These are phyloP conservation scores for Eimeria sp. DNA, from an alignment of 169 alveolate species.

Conservation along the genomic window DNA sequence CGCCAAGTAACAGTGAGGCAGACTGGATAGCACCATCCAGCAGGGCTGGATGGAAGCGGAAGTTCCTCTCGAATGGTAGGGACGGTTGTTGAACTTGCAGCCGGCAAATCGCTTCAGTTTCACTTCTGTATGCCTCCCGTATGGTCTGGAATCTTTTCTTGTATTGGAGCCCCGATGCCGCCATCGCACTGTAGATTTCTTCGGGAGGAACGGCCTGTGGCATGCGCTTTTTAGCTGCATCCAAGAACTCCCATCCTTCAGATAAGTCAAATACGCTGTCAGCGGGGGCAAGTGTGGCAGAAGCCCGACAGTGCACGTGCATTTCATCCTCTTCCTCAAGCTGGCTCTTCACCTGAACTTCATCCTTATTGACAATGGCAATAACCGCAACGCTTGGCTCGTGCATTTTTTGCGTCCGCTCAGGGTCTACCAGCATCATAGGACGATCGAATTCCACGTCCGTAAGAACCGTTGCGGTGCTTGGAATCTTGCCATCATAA, in stretches of 20 bases:
- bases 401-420: not conserved
- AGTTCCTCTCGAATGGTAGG: constrained; percentile 83
- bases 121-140: constrained; percentile 55
- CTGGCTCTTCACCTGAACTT: constrained; percentile 6
- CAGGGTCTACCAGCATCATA: constrained; percentile 2
- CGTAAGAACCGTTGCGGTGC: constrained; percentile 39
- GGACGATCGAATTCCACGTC: constrained; percentile 70
- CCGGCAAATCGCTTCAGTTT: constrained; percentile 37
- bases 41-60: constrained; percentile 86
- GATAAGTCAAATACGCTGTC: constrained; percentile 15
- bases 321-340: constrained; percentile 26
- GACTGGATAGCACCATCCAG: constrained; percentile 78
- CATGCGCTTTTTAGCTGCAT: not conserved
- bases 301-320: constrained; percentile 36
- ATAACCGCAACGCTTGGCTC: constrained; percentile 3
- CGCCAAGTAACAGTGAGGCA: constrained; percentile 41
- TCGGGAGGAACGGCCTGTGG: constrained; percentile 37
- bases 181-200: constrained; percentile 76
- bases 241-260: constrained; percentile 29
- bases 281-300: constrained; percentile 23
- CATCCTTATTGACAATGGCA: not conserved
- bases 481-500: constrained; percentile 34
- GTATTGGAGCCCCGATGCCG: constrained; percentile 82
- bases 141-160: constrained; percentile 84
- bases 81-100: constrained; percentile 71